Evolutionary conservation across 2,329 filamentous ascomycete species (phyloP).

Genomic region (Claviceps maximensis): DNA sequence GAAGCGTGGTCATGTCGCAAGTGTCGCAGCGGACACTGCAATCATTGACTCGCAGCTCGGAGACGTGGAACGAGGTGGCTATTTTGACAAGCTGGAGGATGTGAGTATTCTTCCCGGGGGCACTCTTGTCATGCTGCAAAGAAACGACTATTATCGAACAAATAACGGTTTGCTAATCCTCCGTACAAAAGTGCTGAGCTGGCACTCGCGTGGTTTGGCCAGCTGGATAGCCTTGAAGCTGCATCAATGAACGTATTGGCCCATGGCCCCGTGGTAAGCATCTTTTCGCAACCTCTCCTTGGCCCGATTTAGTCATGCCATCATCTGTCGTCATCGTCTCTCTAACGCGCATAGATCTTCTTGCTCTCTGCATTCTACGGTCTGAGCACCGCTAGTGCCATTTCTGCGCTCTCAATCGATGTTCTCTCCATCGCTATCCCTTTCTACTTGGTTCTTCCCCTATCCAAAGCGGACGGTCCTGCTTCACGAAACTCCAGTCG

Average conservation of each 20-base stretch:
- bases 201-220: constrained; percentile 56
- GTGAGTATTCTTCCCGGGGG: constrained; percentile 25
- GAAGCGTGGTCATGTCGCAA: constrained; percentile 49
- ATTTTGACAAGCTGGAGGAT: constrained; percentile 39
- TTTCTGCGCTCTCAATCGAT: constrained; percentile 53
- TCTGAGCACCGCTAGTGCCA: constrained; percentile 46
- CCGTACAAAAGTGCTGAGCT: constrained; percentile 45
- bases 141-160: constrained; percentile 5
- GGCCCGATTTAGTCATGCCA: neutral
- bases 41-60: constrained; percentile 48
- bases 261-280: constrained; percentile 52
- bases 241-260: constrained; percentile 54
- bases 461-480: constrained; percentile 49
- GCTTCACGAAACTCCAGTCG: constrained; percentile 42
- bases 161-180: neutral
- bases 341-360: constrained; percentile 38
- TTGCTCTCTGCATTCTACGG: constrained; percentile 69
- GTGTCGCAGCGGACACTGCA: constrained; percentile 54
- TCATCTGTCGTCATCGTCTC: no score
- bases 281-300: neutral
- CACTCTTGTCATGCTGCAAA: neutral
- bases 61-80: constrained; percentile 48
- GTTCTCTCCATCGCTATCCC: constrained; percentile 56
- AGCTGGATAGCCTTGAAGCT: constrained; percentile 62
- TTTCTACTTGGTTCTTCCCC: constrained; percentile 59